Conservation (phyloP, 2,329 filamentous ascomycete genomes). For the Aspergillus novoparasiticus region DNA sequence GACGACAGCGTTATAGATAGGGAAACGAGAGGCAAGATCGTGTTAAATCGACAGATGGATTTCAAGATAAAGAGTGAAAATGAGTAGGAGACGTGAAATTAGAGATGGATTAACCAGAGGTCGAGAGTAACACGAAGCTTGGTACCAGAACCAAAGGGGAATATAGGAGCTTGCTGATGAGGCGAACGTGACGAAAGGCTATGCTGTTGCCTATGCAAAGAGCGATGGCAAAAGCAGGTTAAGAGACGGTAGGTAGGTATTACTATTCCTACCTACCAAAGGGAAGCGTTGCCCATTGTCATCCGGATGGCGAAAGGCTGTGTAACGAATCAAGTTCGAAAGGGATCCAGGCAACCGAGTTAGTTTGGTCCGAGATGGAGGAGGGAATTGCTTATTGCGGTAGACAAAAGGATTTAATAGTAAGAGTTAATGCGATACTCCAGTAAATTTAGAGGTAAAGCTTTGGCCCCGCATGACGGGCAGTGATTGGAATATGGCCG, state of each 20-base stretch:
- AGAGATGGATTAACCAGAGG: neutral
- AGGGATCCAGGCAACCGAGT: neutral
- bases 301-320: neutral
- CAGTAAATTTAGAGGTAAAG: neutral
- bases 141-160: neutral
- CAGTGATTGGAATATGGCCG: constrained; percentile 5
- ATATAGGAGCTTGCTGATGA: neutral
- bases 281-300: neutral
- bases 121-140: neutral
- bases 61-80: neutral
- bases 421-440: constrained; percentile 2
- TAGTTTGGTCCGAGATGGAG: neutral
- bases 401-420: neutral
- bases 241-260: neutral
- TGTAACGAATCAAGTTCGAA: neutral
- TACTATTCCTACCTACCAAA: neutral
- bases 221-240: neutral
- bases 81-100: neutral
- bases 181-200: neutral
- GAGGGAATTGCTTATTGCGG: neutral
- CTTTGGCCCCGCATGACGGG: constrained; percentile 4
- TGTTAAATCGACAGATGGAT: neutral
- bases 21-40: neutral
- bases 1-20: neutral
- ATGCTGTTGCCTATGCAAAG: constrained; percentile 12